These are phyloP conservation scores for Isoetes taiwanensis DNA, from an alignment of 75 land plant species.

Conservation along the genomic window DNA sequence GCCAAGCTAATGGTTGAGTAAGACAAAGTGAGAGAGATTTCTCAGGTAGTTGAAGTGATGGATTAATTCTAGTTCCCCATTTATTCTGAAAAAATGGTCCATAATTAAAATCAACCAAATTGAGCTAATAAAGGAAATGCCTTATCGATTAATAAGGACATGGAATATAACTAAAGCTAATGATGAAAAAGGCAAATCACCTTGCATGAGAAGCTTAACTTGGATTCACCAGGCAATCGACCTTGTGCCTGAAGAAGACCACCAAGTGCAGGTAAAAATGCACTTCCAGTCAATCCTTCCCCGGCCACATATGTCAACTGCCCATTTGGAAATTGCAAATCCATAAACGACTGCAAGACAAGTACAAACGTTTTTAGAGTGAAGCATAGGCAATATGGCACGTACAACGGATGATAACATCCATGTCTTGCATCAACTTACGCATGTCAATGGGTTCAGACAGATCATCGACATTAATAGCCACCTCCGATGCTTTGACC, in stretches of 20 bases:
- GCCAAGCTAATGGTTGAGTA: constrained; percentile 75
- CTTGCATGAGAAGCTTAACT: constrained; percentile 79
- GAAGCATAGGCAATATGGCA: background rate
- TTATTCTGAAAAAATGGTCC: constrained; percentile 38
- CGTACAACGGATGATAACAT: no score
- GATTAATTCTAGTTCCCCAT: constrained; percentile 70
- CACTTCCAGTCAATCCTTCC: constrained; percentile 72
- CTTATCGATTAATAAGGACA: no score
- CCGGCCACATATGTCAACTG: constrained; percentile 97
- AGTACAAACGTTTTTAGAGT: background rate
- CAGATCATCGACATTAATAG: constrained; percentile 90
- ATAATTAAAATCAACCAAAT: background rate
- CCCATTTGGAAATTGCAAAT: constrained; percentile 97
- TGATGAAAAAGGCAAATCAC: constrained; percentile 15
- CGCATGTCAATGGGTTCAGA: constrained; percentile 77
- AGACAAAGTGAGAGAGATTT: constrained; percentile 69
- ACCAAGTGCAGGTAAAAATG: constrained; percentile 66
- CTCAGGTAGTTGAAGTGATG: constrained; percentile 77
- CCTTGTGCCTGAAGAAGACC: constrained; percentile 95
- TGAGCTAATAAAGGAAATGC: background rate
- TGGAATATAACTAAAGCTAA: background rate
- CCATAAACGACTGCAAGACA: constrained; percentile 69
- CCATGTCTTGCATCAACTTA: constrained; percentile 35
- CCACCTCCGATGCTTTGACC: constrained; percentile 98
- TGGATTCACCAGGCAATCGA: constrained; percentile 74